A percentile compares a stretch with the other conserved stretches of the same genome.
Evolutionary conservation across 1,139 yeast genomes (phyloP).

Genomic region (Suhomyces kunorum): DNA sequence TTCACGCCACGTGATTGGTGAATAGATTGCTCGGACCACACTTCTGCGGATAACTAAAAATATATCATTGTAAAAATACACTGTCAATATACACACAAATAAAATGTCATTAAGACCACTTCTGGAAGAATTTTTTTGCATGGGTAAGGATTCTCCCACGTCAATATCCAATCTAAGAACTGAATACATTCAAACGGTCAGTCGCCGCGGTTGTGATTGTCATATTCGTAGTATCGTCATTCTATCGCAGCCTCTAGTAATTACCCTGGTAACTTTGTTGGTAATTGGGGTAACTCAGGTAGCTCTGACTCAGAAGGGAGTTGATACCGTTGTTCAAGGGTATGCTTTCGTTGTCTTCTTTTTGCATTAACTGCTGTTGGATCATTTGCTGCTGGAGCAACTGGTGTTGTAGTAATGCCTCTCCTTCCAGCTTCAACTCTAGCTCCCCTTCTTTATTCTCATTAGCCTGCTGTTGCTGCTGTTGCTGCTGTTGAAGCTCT

Average conservation of each 20-base stretch:
- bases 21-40: too few relatives aligned
- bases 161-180: too few relatives aligned
- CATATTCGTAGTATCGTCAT: not conserved
- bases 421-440: constrained; percentile 15
- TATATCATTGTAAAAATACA: too few relatives aligned
- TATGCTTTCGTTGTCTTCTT: constrained; percentile 12
- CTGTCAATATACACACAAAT: too few relatives aligned
- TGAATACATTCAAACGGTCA: too few relatives aligned
- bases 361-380: constrained; percentile 15
- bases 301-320: constrained; percentile 10
- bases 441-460: constrained; percentile 9
- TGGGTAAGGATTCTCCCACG: too few relatives aligned
- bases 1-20: too few relatives aligned
- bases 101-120: too few relatives aligned
- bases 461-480: constrained; percentile 9
- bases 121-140: too few relatives aligned
- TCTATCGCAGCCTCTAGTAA: constrained; percentile 4
- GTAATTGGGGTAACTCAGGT: constrained; percentile 12
- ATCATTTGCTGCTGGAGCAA: constrained; percentile 19
- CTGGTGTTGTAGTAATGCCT: constrained; percentile 18
- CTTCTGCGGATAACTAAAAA: too few relatives aligned
- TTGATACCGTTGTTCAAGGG: constrained; percentile 9
- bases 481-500: constrained; percentile 8
- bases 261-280: constrained; percentile 15
- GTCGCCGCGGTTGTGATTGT: not conserved